Evolutionary conservation across 2,329 filamentous ascomycete species (phyloP), one percentile per base, ranked within the genome.

Genomic region (Ramichloridium luteum): DNA sequence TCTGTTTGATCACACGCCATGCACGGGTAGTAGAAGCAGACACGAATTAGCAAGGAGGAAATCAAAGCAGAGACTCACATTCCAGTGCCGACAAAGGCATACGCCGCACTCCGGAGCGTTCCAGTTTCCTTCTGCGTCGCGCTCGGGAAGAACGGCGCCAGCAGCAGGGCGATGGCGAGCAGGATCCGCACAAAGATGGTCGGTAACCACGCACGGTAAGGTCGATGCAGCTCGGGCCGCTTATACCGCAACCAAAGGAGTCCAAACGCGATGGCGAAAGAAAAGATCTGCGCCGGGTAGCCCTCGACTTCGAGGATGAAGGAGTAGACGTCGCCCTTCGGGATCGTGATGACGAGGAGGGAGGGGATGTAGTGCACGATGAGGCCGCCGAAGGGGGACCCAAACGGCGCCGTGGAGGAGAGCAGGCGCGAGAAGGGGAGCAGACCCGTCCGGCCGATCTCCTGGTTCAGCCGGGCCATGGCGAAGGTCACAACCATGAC

Each of bases 261-360:
- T 0, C 77, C 77, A 5, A 65, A 41, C 0, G 68, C 68, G 0
- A 72, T 58, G 0, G 72, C 69, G 1, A 80, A 49, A 0, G 64
- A 64, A 34, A 76, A 67, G 10, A 81, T 59, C 36, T 79, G 72
- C 0, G 63, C 72, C 0, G 76, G 70, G 41, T 81, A 82, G 0
- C 72, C 75, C 45, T 82, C 77, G 0, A 82, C 72, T 28, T 83
- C 76, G 0, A 81, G 58, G 16, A 83, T 81, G 45, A 84, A 80
- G 6, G 72, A 75, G 53, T 82, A 84, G 0, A 78, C 72, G 28
- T 77, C 69, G 3, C 64, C 62, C 0, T 75, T 72, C 0, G 77
- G 76, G 0, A 80, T 58, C 0, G 64, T 54, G 30, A 83, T 80
- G 3, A 81, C 74, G 1, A 82, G 56, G 1, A 79, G 43, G 0